phyloP scores from a whole-genome alignment of 441 rosid species.

The Arabidopsis hybrid region DNA sequence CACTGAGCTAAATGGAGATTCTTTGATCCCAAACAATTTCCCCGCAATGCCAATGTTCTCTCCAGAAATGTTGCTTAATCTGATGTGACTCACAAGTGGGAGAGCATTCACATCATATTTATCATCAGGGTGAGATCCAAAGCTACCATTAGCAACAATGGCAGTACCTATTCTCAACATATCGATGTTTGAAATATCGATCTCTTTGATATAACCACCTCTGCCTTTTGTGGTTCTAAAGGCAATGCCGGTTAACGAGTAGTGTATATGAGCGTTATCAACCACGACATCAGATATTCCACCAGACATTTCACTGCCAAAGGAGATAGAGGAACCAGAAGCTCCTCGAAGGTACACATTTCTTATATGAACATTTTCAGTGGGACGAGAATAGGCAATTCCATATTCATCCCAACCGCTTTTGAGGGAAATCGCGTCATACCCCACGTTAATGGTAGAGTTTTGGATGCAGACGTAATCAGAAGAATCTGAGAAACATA shows the following conservation, averaged over 20 bases:
- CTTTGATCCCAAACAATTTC: constrained; percentile 46
- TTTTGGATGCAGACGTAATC: constrained; percentile 55
- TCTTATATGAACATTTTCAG: constrained; percentile 47
- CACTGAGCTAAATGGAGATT: constrained; percentile 51
- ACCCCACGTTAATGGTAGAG: constrained; percentile 50
- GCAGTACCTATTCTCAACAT: constrained; percentile 46
- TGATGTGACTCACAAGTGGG: constrained; percentile 47
- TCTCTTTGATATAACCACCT: constrained; percentile 54
- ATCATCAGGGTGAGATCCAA: constrained; percentile 55
- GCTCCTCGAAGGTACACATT: constrained; percentile 41
- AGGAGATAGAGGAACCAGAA: constrained; percentile 51
- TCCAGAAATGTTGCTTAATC: constrained; percentile 48
- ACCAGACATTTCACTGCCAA: constrained; percentile 61
- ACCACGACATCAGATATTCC: constrained; percentile 49
- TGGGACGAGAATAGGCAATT: constrained; percentile 45
- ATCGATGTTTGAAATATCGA: constrained; percentile 46
- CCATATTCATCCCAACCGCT: constrained; percentile 70
- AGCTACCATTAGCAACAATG: constrained; percentile 48
- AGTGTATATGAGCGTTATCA: constrained; percentile 39
- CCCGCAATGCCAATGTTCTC: constrained; percentile 48
- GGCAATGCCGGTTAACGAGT: constrained; percentile 47
- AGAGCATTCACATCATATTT: constrained; percentile 46
- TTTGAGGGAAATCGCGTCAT: constrained; percentile 53
- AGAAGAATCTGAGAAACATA: constrained; percentile 53
- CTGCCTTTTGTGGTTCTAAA: constrained; percentile 55